Evolutionary conservation across 495 filamentous ascomycete genomes (phyloP).

Genomic region (Melanomma pulvis-pyrius): DNA sequence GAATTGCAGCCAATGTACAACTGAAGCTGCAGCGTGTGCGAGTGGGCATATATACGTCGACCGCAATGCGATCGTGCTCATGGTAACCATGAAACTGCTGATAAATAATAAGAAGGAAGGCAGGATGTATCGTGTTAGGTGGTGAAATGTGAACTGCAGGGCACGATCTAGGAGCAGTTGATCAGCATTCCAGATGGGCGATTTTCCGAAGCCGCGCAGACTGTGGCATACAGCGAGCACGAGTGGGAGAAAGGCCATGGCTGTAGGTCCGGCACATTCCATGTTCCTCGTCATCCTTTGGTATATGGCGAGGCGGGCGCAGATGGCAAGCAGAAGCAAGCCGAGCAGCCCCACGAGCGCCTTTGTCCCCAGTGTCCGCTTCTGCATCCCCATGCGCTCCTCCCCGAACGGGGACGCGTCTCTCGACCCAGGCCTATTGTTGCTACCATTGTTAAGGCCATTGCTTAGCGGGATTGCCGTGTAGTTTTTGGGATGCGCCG

Average conservation of each 20-base stretch:
- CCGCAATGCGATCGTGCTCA: constrained; percentile 8
- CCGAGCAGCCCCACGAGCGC: constrained; percentile 30
- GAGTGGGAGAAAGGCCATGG: constrained; percentile 30
- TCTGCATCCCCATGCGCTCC: not conserved
- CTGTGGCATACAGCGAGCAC: constrained; percentile 22
- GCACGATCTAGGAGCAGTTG: not conserved
- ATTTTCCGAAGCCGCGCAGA: not conserved
- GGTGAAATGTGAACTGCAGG: constrained; percentile 1
- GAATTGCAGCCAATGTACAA: constrained; percentile 33
- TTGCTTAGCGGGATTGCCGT: constrained; percentile 28
- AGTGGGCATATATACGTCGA: constrained; percentile 43
- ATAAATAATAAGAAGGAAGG: constrained; percentile 30
- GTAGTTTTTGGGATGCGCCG: constrained; percentile 17
- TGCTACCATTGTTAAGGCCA: constrained; percentile 7
- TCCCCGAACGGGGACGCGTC: constrained; percentile 4
- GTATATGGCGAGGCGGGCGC: constrained; percentile 36
- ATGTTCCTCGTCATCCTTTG: constrained; percentile 30
- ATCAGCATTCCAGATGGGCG: not conserved
- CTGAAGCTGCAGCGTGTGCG: constrained; percentile 11
- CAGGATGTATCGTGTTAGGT: constrained; percentile 32
- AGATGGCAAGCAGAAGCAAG: constrained; percentile 36
- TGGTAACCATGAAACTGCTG: constrained; percentile 26
- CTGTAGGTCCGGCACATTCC: constrained; percentile 36
- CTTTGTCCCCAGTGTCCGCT: constrained; percentile 18
- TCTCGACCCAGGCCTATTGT: not conserved